Evolutionary conservation across 768 basidiomycete genomes (phyloP), one percentile per base, ranked within the genome.

Genomic region (Chalciporus sphaerocephalus): DNA sequence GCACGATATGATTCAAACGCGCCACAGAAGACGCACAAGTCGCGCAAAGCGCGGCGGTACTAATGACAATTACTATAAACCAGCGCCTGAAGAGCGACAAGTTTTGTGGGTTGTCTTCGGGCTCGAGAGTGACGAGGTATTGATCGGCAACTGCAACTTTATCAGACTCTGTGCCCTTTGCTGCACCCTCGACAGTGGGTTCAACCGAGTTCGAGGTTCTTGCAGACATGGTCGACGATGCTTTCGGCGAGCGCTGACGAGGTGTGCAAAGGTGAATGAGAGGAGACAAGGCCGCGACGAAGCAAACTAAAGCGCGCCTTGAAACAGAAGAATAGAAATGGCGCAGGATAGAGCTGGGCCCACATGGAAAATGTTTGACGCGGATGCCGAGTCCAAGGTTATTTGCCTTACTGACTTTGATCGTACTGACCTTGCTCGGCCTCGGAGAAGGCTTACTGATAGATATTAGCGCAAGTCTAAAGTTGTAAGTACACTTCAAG

Each of bases 1-100:
- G n/a, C 30, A n/a, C 6, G 40, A 38, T 25, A 28, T 42, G 6
- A 1, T 6, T 5, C 3, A 20, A 7, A 70, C 79, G 32, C 43
- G 79, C 81, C 58, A 79, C 68, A 1, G 79, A 80, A 1, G 80
- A 82, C 11, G 75, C 74, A 55, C 73, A 77, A 1, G 80, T 75
- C 5, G 74, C 76, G 43, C 76, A 78, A 10, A 76, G 64, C 6
- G 76, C 68, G 10, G 73, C 73, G 3, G 66, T 63, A 27, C 74
- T 70, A 44, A 80, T 77, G 6, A 72, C 64, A 3, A 70, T 46
- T 6, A 80, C 74, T 6, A 68, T 62, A 20, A 73, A 42, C 79
- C 79, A 80, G 52, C 77, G 78, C 51, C 67, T 70, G 20, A 67
- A 22, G 0, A 50, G 42, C 15, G 75, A 57, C 27, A 74, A 59